Evolutionary conservation across 371 early-diverging fungal species (phyloP).

Genomic region (Mucor circinelloides): DNA sequence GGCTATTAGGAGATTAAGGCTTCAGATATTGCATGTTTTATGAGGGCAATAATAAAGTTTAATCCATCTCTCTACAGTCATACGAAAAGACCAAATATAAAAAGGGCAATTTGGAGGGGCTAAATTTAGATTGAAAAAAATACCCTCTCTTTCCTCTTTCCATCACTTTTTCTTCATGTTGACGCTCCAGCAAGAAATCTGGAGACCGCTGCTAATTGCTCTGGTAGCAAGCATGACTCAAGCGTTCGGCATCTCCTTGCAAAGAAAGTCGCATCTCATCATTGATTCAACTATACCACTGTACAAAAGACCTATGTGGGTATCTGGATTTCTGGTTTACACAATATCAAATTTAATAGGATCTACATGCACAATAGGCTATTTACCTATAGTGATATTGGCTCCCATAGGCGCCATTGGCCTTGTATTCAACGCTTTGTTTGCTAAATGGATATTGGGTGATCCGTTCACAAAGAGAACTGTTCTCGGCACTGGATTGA

Average conservation of each 20-base stretch:
- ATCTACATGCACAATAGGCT: constrained; percentile 76
- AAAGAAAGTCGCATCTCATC: constrained; percentile 65
- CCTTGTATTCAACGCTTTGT: constrained; percentile 80
- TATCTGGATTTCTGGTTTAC: constrained; percentile 67
- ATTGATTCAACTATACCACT: constrained; percentile 38
- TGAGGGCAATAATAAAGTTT: not conserved
- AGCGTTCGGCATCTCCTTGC: constrained; percentile 75
- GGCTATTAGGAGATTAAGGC: not conserved
- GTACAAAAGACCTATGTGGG: constrained; percentile 48
- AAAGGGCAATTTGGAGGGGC: not conserved
- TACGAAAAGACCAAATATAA: not conserved
- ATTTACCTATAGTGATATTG: constrained; percentile 79
- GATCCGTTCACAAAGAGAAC: constrained; percentile 64
- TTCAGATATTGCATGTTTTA: not conserved
- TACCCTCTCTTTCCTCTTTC: constrained; percentile 13
- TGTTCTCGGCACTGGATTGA: constrained; percentile 66
- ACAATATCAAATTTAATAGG: constrained; percentile 72
- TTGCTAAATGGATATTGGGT: constrained; percentile 68
- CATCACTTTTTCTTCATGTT: constrained; percentile 1
- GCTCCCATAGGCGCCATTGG: constrained; percentile 83
- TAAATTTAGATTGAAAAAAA: not conserved
- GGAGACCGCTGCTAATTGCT: constrained; percentile 40
- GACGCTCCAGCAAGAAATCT: constrained; percentile 22
- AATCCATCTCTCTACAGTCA: not conserved
- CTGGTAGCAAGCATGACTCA: constrained; percentile 59